phyloP scores from a whole-genome alignment of 106 monocot genomes.

The Platanthera zijinensis region DNA sequence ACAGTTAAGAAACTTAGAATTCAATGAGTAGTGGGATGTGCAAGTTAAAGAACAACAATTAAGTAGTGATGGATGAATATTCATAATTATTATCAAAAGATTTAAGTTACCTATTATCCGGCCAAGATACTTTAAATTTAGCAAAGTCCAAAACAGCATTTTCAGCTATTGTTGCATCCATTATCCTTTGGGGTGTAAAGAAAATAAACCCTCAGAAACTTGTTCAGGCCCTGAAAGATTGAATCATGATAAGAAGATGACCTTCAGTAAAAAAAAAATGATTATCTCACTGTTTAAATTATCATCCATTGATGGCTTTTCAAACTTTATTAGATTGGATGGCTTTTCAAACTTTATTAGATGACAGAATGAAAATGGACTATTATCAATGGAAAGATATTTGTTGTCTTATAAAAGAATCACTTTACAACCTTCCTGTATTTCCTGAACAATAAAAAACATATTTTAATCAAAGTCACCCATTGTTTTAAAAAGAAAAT shows the following conservation, averaged over 20 bases:
- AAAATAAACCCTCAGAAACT: not conserved
- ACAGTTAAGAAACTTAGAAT: not conserved
- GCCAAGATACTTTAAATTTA: slow-evolving; percentile 33
- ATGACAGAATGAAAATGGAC: not conserved
- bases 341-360: not conserved
- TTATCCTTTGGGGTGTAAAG: slow-evolving; percentile 9
- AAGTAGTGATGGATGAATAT: not conserved
- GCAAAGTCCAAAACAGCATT: slow-evolving; percentile 56
- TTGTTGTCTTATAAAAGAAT: not conserved
- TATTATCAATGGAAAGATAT: not conserved
- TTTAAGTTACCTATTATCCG: slow-evolving; percentile 45
- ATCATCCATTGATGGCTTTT: not conserved
- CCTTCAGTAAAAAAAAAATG: not conserved
- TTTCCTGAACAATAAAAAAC: not conserved
- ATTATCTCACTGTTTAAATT: not conserved
- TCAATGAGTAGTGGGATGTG: not conserved
- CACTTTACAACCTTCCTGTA: not conserved
- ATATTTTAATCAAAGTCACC: not conserved
- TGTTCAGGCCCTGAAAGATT: not conserved
- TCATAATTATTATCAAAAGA: not conserved
- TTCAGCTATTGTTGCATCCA: slow-evolving; percentile 37
- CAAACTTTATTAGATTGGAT: not conserved
- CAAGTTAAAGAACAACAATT: not conserved
- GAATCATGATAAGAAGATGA: not conserved
- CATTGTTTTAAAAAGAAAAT: not conserved